These are phyloP conservation scores for Streptanthus diversifolius DNA, from an alignment of 345 rosid genomes.

Conservation along the genomic window DNA sequence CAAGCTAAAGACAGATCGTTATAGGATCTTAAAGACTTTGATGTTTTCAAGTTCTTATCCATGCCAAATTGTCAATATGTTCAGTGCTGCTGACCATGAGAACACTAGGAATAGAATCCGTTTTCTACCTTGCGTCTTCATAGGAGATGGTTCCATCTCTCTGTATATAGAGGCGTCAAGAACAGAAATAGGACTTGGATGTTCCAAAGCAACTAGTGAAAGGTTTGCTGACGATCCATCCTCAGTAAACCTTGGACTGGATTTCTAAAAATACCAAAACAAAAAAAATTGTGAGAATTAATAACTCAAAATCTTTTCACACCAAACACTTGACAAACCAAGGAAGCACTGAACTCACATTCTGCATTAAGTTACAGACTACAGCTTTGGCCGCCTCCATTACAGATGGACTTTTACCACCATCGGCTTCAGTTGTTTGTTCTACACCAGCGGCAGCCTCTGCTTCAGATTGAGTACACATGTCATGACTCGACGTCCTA, in stretches of 20 bases:
- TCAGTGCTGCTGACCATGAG: conserved; percentile 4
- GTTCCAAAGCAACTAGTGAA: conserved; percentile 48
- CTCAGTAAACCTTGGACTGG: conserved; percentile 46
- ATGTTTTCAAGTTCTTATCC: background rate
- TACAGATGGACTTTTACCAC: conserved; percentile 42
- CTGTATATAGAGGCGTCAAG: conserved; percentile 54
- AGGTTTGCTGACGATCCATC: conserved; percentile 46
- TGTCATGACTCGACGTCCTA: conserved; percentile 52
- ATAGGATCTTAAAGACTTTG: background rate
- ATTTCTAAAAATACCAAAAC: conserved; percentile 40
- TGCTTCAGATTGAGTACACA: conserved; percentile 55
- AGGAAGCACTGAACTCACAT: conserved; percentile 41
- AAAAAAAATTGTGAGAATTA: background rate
- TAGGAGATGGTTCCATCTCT: conserved; percentile 63
- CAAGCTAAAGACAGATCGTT: conserved; percentile 11
- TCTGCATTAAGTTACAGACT: conserved; percentile 45
- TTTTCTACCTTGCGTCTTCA: conserved; percentile 37
- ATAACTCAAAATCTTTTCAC: background rate
- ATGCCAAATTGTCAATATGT: conserved; percentile 3
- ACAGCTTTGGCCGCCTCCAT: conserved; percentile 35
- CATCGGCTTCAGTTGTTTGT: conserved; percentile 33
- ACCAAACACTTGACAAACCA: background rate
- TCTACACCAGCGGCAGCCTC: conserved; percentile 34
- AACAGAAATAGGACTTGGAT: conserved; percentile 89
- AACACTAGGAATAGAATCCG: background rate